Conservation (phyloP, 768 basidiomycete species). For the Lyophyllum shimeji region DNA sequence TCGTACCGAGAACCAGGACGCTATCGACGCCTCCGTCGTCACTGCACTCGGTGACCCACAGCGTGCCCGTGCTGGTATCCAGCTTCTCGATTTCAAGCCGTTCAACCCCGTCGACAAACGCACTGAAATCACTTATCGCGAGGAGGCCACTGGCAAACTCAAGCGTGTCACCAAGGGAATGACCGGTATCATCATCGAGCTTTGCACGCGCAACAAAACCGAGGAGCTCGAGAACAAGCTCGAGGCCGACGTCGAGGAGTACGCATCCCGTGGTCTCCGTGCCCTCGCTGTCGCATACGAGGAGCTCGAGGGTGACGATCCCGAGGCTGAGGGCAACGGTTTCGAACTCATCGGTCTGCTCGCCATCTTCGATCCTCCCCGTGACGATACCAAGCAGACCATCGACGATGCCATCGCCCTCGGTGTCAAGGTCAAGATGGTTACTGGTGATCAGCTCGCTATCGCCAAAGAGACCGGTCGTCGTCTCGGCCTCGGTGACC, state of each 20-base stretch:
- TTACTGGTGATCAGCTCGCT: constrained; percentile 99
- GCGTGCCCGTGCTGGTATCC: constrained; percentile 89
- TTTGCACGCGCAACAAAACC: constrained; percentile 97
- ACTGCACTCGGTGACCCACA: constrained; percentile 68
- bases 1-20: constrained; percentile 98
- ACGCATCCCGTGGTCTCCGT: constrained; percentile 93
- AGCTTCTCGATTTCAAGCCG: constrained; percentile 97
- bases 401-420: constrained; percentile 96
- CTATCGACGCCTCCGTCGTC: constrained; percentile 90
- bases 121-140: constrained; percentile 97
- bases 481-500: constrained; percentile 96
- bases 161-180: constrained; percentile 99
- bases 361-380: constrained; percentile 96
- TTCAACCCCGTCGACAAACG: constrained; percentile 99
- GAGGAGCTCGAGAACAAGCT: constrained; percentile 88
- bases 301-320: constrained; percentile 82
- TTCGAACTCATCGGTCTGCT: constrained; percentile 97
- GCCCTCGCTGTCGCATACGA: constrained; percentile 96
- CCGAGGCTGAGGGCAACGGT: constrained; percentile 88
- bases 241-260: constrained; percentile 95
- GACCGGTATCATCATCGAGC: constrained; percentile 98
- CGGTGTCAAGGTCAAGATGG: constrained; percentile 99
- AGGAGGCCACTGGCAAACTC: constrained; percentile 91
- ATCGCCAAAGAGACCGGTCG: constrained; percentile 99
- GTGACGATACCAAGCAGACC: constrained; percentile 97